Percentiles rank a stretch among this genome's conserved stretches.
Evolutionary conservation across 164 flowering plant genomes (phyloP).

Genomic region (Vitis amurensis): DNA sequence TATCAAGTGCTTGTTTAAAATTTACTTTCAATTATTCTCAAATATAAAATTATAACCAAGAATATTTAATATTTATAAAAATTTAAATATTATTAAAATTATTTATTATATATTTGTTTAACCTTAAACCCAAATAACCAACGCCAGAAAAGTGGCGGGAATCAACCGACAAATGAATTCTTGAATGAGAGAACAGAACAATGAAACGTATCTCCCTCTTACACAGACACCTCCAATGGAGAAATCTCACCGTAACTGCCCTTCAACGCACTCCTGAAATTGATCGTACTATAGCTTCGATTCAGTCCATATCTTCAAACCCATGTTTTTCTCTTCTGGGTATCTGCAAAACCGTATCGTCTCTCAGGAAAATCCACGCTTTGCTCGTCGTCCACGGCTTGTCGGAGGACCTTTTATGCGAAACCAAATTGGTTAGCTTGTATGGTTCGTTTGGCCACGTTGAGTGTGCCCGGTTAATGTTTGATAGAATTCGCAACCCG

Average conservation of each 20-base stretch:
- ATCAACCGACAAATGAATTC: no score
- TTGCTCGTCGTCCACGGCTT: constrained; percentile 51
- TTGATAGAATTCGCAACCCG: constrained; percentile 52
- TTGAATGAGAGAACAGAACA: not conserved
- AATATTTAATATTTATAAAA: no score
- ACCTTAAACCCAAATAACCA: no score
- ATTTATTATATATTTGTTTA: no score
- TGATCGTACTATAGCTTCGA: constrained; percentile 24
- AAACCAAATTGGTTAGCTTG: constrained; percentile 57
- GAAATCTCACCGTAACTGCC: constrained; percentile 15
- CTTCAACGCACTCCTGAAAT: constrained; percentile 6
- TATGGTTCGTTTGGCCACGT: constrained; percentile 56
- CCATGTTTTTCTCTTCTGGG: constrained; percentile 37
- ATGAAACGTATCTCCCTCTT: constrained; percentile 16
- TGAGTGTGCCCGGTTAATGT: constrained; percentile 46
- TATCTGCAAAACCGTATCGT: constrained; percentile 34
- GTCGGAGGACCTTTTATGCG: constrained; percentile 27
- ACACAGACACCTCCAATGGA: constrained; percentile 14
- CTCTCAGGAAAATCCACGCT: constrained; percentile 44
- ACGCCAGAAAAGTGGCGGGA: not conserved
- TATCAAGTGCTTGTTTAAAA: no score
- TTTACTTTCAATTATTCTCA: no score
- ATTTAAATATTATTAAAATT: no score
- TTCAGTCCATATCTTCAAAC: constrained; percentile 30
- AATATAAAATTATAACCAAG: no score